Percentiles rank a stretch among this genome's conserved stretches.
Evolutionary conservation across 805 yeast genomes (phyloP).

Genomic region (Ogataea pignaliae): DNA sequence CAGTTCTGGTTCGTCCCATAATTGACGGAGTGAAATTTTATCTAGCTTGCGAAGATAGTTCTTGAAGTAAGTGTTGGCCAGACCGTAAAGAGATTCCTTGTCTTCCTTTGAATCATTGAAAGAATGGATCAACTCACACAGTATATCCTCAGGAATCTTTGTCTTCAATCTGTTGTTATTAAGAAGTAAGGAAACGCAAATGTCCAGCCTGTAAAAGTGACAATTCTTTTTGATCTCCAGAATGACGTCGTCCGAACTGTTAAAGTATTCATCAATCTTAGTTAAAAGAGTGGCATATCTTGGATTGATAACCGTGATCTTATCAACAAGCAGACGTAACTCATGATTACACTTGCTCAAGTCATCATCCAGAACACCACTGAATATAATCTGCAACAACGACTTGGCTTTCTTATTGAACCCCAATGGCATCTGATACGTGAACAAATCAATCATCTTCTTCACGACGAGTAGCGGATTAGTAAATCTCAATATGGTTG

Average conservation of each 20-base stretch:
- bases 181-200: conserved; percentile 22
- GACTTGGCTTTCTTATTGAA: conserved; percentile 41
- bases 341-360: conserved; percentile 56
- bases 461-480: conserved; percentile 85
- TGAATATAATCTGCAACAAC: conserved; percentile 68
- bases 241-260: conserved; percentile 21
- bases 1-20: conserved; percentile 84
- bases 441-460: conserved; percentile 71
- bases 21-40: conserved; percentile 64
- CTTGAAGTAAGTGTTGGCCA: conserved; percentile 58
- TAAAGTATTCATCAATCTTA: conserved; percentile 29
- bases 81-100: conserved; percentile 42
- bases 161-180: conserved; percentile 20
- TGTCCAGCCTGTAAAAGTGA: conserved; percentile 20
- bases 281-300: conserved; percentile 12
- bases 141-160: conserved; percentile 8
- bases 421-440: conserved; percentile 71
- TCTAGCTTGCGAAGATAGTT: conserved; percentile 67
- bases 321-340: conserved; percentile 40
- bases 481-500: conserved; percentile 73
- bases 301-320: conserved; percentile 23
- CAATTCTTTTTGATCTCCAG: conserved; percentile 29
- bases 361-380: conserved; percentile 72
- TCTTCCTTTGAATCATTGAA: conserved; percentile 9
- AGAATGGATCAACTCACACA: conserved; percentile 16